Conservation (phyloP, 306 rosid species). For the Alnus rubra region DNA sequence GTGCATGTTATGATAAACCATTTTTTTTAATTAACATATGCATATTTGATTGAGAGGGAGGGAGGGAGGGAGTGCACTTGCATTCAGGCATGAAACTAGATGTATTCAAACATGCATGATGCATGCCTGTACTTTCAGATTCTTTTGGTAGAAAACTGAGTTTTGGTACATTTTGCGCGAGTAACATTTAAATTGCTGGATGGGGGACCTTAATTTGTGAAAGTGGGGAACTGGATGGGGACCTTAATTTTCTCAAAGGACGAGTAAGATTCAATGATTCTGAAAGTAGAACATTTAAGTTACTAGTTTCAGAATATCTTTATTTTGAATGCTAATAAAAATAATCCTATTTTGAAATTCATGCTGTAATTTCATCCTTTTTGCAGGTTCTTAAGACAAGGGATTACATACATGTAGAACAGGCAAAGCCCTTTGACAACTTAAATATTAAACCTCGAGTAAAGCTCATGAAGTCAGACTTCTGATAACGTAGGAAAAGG, state of each 20-base stretch:
- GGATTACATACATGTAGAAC: constrained; percentile 93
- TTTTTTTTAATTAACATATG: no score
- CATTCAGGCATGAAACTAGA: no score
- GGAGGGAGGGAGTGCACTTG: no score
- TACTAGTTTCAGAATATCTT: neutral
- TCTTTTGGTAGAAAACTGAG: neutral
- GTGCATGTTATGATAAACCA: no score
- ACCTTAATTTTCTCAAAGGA: neutral
- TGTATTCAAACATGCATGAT: no score
- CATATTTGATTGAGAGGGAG: no score
- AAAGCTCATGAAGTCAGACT: constrained; percentile 87
- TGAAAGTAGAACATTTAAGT: neutral
- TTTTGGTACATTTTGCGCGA: neutral
- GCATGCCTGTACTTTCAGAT: no score
- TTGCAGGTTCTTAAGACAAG: constrained; percentile 95
- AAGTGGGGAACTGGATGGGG: neutral
- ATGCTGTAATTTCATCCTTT: constrained; percentile 16
- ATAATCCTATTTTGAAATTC: neutral
- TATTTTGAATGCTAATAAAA: neutral
- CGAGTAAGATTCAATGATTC: neutral
- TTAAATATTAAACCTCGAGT: constrained; percentile 64
- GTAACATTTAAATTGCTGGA: no score
- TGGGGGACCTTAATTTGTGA: neutral
- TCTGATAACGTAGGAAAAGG: constrained; percentile 65
- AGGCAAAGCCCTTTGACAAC: constrained; percentile 66